These are phyloP conservation scores for Pleurotus pulmonarius DNA, from an alignment of 768 basidiomycete genomes.

Conservation along the genomic window DNA sequence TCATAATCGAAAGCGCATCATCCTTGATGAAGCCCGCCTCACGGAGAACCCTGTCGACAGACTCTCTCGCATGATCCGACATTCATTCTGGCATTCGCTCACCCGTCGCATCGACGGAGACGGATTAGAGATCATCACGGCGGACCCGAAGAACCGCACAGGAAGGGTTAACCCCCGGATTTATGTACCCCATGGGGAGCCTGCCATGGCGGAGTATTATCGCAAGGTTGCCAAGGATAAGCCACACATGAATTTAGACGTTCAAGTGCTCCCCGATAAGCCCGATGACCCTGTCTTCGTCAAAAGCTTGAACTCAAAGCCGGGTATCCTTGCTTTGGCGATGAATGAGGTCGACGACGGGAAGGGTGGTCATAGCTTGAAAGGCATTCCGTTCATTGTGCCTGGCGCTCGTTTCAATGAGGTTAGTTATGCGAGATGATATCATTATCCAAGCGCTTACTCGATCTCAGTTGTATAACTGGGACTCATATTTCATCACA, in stretches of 20 bases:
- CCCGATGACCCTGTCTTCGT: conserved; percentile 88
- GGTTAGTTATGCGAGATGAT: conserved; percentile 38
- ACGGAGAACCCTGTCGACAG: conserved; percentile 98
- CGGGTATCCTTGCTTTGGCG: conserved; percentile 90
- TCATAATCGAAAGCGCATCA: conserved; percentile 92
- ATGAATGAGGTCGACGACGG: conserved; percentile 90
- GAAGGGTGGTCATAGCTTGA: conserved; percentile 74
- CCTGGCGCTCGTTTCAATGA: conserved; percentile 95
- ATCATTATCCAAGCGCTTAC: conserved; percentile 9
- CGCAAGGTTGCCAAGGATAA: conserved; percentile 85
- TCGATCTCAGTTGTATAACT: conserved; percentile 73
- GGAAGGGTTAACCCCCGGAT: conserved; percentile 88
- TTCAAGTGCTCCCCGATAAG: conserved; percentile 82
- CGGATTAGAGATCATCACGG: conserved; percentile 94
- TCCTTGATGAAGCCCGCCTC: conserved; percentile 97
- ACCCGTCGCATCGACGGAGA: conserved; percentile 97
- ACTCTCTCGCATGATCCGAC: conserved; percentile 93
- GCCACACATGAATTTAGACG: conserved; percentile 91
- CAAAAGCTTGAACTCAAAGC: conserved; percentile 90
- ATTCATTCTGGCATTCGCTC: conserved; percentile 97
- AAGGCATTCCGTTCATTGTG: conserved; percentile 96
- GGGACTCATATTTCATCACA: conserved; percentile 94
- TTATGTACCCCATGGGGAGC: conserved; percentile 92
- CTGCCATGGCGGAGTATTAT: conserved; percentile 95
- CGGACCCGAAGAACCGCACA: conserved; percentile 96